phyloP scores from a whole-genome alignment of 2,329 filamentous ascomycete species.

The Cytospora mali region DNA sequence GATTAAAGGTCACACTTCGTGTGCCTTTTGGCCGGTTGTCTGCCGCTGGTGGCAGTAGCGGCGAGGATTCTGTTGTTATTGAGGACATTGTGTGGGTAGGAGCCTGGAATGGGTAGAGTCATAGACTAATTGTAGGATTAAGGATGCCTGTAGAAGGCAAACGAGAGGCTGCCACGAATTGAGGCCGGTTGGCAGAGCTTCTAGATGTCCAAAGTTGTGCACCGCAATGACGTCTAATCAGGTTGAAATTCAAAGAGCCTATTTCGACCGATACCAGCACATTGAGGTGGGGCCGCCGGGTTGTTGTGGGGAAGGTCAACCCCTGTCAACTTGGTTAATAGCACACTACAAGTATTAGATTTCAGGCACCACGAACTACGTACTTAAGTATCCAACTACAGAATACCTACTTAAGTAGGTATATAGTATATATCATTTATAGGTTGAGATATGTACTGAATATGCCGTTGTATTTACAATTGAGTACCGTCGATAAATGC shows the following conservation, averaged over 20 bases:
- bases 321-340: no score
- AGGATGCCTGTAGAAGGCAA: neutral
- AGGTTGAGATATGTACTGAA: no score
- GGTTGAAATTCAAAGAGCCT: neutral
- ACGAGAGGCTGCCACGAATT: neutral
- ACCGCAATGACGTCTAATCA: neutral
- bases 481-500: no score
- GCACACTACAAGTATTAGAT: no score
- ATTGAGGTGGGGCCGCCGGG: neutral
- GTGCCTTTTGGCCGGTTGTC: slow-evolving; percentile 47
- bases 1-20: slow-evolving; percentile 77
- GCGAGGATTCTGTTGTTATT: slow-evolving; percentile 31
- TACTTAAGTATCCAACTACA: no score
- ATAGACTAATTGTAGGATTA: neutral
- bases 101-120: neutral
- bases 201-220: neutral
- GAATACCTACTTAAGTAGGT: no score
- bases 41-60: slow-evolving; percentile 32
- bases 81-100: slow-evolving; percentile 18
- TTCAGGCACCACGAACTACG: no score
- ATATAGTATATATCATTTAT: no score
- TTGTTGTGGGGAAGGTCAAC: neutral
- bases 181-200: neutral
- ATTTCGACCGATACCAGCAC: neutral
- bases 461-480: no score